A percentile compares a stretch with the other conserved stretches of the same genome.
Conservation (phyloP, 441 rosid species). For the Adansonia gregorii region DNA sequence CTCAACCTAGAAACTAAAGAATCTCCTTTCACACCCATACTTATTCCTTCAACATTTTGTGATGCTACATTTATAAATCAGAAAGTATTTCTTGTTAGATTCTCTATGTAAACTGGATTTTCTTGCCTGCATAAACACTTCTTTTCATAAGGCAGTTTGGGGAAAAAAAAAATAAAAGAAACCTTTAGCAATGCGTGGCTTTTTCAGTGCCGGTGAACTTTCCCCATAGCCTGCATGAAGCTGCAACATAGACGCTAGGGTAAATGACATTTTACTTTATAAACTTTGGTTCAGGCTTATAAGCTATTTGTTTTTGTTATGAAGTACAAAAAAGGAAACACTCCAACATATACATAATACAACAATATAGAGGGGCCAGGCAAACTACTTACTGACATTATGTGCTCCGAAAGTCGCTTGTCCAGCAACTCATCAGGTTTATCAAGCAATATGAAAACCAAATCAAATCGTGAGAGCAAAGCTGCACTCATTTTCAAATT, state of each 20-base stretch:
- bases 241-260: slow-evolving; percentile 47
- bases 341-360: background rate
- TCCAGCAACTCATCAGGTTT: slow-evolving; percentile 93
- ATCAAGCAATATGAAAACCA: slow-evolving; percentile 96
- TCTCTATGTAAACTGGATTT: slow-evolving; percentile 18
- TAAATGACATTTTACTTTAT: slow-evolving; percentile 19
- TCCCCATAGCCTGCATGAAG: slow-evolving; percentile 82
- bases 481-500: slow-evolving; percentile 97
- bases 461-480: slow-evolving; percentile 94
- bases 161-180: background rate
- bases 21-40: slow-evolving; percentile 48
- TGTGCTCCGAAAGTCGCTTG: slow-evolving; percentile 93
- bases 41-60: slow-evolving; percentile 45
- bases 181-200: slow-evolving; percentile 52
- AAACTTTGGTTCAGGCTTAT: slow-evolving; percentile 4
- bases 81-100: slow-evolving; percentile 11
- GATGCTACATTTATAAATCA: slow-evolving; percentile 48
- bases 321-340: background rate
- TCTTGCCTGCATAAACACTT: slow-evolving; percentile 4
- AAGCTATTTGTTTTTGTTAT: background rate
- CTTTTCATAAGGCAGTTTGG: background rate
- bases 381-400: slow-evolving; percentile 83
- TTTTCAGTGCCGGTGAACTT: slow-evolving; percentile 58
- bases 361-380: slow-evolving; percentile 30
- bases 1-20: slow-evolving; percentile 84